phyloP scores from a whole-genome alignment of 2,329 filamentous ascomycete genomes.

The Bipolaris bicolor region DNA sequence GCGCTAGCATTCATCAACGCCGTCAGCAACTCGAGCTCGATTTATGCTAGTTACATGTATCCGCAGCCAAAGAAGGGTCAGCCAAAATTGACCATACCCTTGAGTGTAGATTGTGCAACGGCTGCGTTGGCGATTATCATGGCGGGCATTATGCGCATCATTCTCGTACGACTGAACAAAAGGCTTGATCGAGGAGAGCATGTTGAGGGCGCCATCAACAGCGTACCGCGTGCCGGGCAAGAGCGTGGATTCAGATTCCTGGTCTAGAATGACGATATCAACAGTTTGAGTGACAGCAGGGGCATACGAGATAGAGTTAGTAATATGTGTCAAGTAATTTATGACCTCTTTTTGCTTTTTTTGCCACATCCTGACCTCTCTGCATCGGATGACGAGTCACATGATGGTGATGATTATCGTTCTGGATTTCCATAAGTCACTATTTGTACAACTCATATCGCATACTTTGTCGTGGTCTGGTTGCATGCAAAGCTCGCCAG shows the following conservation, averaged over 20 bases:
- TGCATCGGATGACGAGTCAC: background rate
- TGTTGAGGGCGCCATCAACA: slow-evolving; percentile 60
- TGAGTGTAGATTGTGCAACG: slow-evolving; percentile 71
- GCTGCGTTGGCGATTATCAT: slow-evolving; percentile 68
- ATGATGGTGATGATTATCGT: background rate
- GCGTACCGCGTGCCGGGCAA: slow-evolving; percentile 61
- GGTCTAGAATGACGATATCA: slow-evolving; percentile 50
- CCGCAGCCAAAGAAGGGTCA: slow-evolving; percentile 52
- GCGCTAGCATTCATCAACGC: slow-evolving; percentile 79
- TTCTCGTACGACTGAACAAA: slow-evolving; percentile 70
- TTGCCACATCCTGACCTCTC: slow-evolving; percentile 7
- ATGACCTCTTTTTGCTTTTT: slow-evolving; percentile 10
- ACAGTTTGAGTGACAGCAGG: background rate
- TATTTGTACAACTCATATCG: background rate
- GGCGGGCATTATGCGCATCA: slow-evolving; percentile 66
- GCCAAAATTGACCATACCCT: slow-evolving; percentile 59
- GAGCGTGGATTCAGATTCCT: slow-evolving; percentile 71
- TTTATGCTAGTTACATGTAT: slow-evolving; percentile 75
- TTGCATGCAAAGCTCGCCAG: background rate
- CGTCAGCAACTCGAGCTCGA: slow-evolving; percentile 70
- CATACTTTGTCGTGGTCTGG: background rate
- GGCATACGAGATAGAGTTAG: slow-evolving; percentile 1
- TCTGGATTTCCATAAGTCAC: background rate
- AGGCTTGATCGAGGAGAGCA: slow-evolving; percentile 70
- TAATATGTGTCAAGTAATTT: slow-evolving; percentile 2